These are phyloP conservation scores for Lecanosticta acicola DNA, from an alignment of 2,329 filamentous ascomycete genomes.

Conservation along the genomic window DNA sequence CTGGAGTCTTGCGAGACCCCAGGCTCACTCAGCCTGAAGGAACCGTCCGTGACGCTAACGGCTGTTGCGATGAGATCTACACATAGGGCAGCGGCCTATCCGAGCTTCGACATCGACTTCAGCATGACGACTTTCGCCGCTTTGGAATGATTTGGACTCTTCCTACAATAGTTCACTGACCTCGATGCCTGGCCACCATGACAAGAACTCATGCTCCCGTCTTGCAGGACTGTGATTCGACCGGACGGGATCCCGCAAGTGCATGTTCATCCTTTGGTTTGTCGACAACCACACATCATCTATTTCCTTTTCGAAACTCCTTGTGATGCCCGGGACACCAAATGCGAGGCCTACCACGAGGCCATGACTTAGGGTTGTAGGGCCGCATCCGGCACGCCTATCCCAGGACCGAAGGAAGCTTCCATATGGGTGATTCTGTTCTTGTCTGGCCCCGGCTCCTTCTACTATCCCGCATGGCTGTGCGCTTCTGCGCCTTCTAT, in stretches of 20 bases:
- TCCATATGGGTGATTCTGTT: slow-evolving; percentile 5
- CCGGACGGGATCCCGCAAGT: slow-evolving; percentile 1
- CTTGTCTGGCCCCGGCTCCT: slow-evolving; percentile 7
- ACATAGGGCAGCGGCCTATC: slow-evolving; percentile 4
- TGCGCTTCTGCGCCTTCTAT: slow-evolving; percentile 1
- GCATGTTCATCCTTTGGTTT: slow-evolving; percentile 5
- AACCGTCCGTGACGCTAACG: slow-evolving; percentile 12
- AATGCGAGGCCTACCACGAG: slow-evolving; percentile 7
- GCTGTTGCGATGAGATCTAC: slow-evolving; percentile 1
- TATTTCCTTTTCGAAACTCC: slow-evolving; percentile 7
- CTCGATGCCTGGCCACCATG: slow-evolving; percentile 9
- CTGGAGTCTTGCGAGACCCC: slow-evolving; percentile 1
- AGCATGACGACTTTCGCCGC: not conserved
- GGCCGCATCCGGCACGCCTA: slow-evolving; percentile 1
- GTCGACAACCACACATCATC: slow-evolving; percentile 5
- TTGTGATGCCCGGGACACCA: slow-evolving; percentile 4
- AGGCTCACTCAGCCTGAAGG: slow-evolving; percentile 12
- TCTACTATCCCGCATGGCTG: slow-evolving; percentile 14
- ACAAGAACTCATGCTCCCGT: slow-evolving; percentile 6
- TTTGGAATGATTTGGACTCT: not conserved
- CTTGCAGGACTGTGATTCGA: slow-evolving; percentile 6
- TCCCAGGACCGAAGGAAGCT: slow-evolving; percentile 2
- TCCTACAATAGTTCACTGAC: not conserved
- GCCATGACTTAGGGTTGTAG: slow-evolving; percentile 3
- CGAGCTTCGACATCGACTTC: not conserved